Evolutionary conservation across 1,284 basidiomycete genomes (phyloP).

Genomic region (Caloboletus inedulis): DNA sequence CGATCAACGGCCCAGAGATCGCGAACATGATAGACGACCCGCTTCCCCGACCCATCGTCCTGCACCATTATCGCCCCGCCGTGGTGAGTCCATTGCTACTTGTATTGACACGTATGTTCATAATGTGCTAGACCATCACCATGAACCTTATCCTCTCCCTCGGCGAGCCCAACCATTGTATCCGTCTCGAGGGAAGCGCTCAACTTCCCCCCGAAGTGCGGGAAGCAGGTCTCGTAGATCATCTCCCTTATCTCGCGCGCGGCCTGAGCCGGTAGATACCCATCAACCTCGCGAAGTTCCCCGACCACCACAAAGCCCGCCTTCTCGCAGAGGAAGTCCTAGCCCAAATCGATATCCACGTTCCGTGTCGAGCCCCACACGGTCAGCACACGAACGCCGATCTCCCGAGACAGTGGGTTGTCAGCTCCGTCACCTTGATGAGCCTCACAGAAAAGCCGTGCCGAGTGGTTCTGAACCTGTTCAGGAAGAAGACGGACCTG

Average conservation of each 20-base stretch:
- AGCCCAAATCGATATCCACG: constrained; percentile 11
- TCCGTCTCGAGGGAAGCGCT: constrained; percentile 21
- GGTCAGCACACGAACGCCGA: constrained; percentile 2
- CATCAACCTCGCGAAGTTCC: constrained; percentile 11
- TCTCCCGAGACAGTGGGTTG: constrained; percentile 1
- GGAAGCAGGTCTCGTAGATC: constrained; percentile 27
- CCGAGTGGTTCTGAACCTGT: constrained; percentile 2
- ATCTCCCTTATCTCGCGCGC: constrained; percentile 20
- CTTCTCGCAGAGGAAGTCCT: constrained; percentile 18
- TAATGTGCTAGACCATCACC: constrained; percentile 12
- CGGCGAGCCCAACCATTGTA: constrained; percentile 19
- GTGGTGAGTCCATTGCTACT: constrained; percentile 18
- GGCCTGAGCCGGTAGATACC: constrained; percentile 14
- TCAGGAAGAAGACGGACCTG: constrained; percentile 2
- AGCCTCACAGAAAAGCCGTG: neutral
- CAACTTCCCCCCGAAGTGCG: constrained; percentile 22
- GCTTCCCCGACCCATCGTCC: constrained; percentile 18
- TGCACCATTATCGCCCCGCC: constrained; percentile 25
- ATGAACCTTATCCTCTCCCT: constrained; percentile 8
- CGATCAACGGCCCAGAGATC: constrained; percentile 20
- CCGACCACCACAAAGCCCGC: constrained; percentile 10
- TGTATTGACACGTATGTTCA: constrained; percentile 1
- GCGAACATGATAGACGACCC: constrained; percentile 21
- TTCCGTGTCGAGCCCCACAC: constrained; percentile 12
- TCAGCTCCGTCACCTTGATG: constrained; percentile 1